Evolutionary conservation across 768 basidiomycete genomes (phyloP).

Genomic region (Tephrocybe sp.): DNA sequence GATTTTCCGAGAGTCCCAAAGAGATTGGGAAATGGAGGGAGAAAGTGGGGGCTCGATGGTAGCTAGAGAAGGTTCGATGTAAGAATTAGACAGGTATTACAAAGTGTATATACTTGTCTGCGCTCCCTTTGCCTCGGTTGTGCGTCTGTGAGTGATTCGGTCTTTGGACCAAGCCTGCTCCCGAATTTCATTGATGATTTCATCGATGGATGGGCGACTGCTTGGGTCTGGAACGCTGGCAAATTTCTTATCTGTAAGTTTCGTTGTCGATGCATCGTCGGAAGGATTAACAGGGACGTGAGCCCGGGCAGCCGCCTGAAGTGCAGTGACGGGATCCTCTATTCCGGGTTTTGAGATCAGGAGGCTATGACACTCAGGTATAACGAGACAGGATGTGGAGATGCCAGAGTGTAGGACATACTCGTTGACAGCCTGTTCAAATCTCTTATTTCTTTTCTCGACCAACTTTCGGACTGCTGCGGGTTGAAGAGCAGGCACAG

Average conservation of each 20-base stretch:
- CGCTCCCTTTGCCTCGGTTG: conserved; percentile 51
- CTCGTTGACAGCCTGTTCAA: conserved; percentile 69
- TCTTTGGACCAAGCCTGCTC: conserved; percentile 64
- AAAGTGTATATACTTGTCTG: conserved; percentile 37
- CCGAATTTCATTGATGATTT: conserved; percentile 57
- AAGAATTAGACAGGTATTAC: background rate
- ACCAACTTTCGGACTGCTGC: conserved; percentile 67
- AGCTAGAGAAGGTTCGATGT: conserved; percentile 29
- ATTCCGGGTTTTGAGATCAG: conserved; percentile 47
- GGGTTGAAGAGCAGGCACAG: conserved; percentile 46
- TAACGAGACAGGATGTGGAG: background rate
- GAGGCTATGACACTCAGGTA: conserved; percentile 42
- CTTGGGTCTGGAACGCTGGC: conserved; percentile 39
- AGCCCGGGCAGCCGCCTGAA: conserved; percentile 67
- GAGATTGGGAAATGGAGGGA: conserved; percentile 49
- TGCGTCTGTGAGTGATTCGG: conserved; percentile 64
- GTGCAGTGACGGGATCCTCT: conserved; percentile 62
- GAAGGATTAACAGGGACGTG: conserved; percentile 71
- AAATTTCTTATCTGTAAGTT: conserved; percentile 8
- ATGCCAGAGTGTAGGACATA: conserved; percentile 27
- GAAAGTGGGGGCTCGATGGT: conserved; percentile 60
- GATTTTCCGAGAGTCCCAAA: conserved; percentile 61
- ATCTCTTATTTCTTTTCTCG: conserved; percentile 66
- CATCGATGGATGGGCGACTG: conserved; percentile 56
- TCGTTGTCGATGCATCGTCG: conserved; percentile 5